Base-by-base conservation (phyloP, 2,329 filamentous ascomycete genomes). In the Remersonia thermophila region DNA sequence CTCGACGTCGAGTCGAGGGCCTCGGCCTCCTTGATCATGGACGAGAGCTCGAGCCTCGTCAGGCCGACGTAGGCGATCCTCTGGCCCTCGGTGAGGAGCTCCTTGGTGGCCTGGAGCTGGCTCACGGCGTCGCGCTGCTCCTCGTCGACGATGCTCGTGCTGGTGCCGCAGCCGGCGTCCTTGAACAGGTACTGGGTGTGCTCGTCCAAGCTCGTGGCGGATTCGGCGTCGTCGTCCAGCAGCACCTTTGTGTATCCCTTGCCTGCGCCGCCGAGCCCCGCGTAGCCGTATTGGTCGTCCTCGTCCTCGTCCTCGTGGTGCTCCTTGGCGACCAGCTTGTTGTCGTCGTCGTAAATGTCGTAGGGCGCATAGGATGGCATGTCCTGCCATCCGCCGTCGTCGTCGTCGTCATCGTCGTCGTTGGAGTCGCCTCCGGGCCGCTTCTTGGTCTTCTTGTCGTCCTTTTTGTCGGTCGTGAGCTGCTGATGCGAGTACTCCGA, bases 121-220 rank as follows among this genome's bases (percentile, higher is more conserved):
- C 81, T 79, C 28, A 93, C 61, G 4, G 87, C 77, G 58, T 96
- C 91, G 36, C 87, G 74, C 40, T 83, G 77, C 16, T 87, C 83
- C 34, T 78, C 73, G 27, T 77, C 79, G 15, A 65, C 65, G 40
- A 69, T 72, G 50, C 62, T 70, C 3, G 69, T 80, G 30, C 46
- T 47, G 7, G 32, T 40, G 6, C 35, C 37, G 15, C 65, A 69
- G 36, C 67, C 68, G 11, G 68, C 60, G 41, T 85, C 78, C 47
- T 84, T 89, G 66, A 98, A 98, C 3, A 98, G 69, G 55, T 98
- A 98, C 38, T 86, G 78, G 0, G 91, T 98, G 51, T 96, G 89
- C 39, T 98, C 91, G 54, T 98, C 91, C 77, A 98, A 77, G 61
- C 89, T 96, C 3, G 86, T 98, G 33, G 82, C 82, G 18, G 87